These are phyloP conservation scores for Papiliotrema fonsecae DNA, from an alignment of 1,284 basidiomycete genomes.

Conservation along the genomic window DNA sequence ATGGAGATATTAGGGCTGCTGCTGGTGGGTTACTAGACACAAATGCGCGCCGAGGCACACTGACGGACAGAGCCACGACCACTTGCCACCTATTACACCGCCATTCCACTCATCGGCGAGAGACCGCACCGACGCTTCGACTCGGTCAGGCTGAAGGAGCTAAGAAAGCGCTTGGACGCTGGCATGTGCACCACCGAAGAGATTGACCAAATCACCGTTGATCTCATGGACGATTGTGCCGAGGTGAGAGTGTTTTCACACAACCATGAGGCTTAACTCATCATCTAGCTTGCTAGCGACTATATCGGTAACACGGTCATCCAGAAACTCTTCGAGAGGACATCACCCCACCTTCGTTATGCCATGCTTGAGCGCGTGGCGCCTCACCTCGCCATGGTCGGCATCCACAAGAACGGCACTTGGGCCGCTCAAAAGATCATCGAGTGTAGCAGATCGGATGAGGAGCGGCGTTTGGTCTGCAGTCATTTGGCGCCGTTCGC, in stretches of 20 bases:
- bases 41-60: no score
- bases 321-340: slow-evolving; percentile 94
- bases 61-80: slow-evolving; percentile 27
- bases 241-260: slow-evolving; percentile 31
- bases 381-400: slow-evolving; percentile 93
- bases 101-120: slow-evolving; percentile 77
- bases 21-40: slow-evolving; percentile 57
- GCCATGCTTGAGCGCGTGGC: slow-evolving; percentile 90
- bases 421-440: slow-evolving; percentile 99
- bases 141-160: slow-evolving; percentile 86
- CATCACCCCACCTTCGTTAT: slow-evolving; percentile 69
- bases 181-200: slow-evolving; percentile 78
- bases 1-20: slow-evolving; percentile 73
- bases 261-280: no score
- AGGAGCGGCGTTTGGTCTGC: slow-evolving; percentile 79
- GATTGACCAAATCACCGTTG: slow-evolving; percentile 80
- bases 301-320: slow-evolving; percentile 98
- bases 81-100: slow-evolving; percentile 72
- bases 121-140: slow-evolving; percentile 77
- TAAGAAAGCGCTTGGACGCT: slow-evolving; percentile 82
- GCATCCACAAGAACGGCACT: slow-evolving; percentile 98
- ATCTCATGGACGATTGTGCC: slow-evolving; percentile 71
- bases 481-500: slow-evolving; percentile 85
- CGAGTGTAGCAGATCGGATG: slow-evolving; percentile 83
- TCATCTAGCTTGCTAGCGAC: slow-evolving; percentile 93